These are phyloP conservation scores for Paramarasmius palmivorus DNA, from an alignment of 1,284 basidiomycete species.

Conservation along the genomic window DNA sequence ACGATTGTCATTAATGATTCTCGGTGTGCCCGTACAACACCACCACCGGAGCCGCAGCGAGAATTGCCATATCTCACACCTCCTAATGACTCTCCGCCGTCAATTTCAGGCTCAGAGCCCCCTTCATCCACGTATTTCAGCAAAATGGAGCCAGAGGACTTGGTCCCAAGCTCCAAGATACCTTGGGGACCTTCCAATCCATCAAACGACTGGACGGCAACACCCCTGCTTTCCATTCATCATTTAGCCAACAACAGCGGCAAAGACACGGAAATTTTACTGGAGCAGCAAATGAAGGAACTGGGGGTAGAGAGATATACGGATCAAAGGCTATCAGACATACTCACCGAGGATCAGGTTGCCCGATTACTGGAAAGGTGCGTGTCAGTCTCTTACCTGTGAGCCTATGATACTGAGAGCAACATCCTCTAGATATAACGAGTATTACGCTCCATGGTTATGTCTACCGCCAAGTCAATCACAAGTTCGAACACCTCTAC, in stretches of 20 bases:
- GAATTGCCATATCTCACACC: background rate
- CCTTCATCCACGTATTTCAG: background rate
- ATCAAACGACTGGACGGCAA: constrained; percentile 20
- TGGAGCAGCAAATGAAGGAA: too few species aligned
- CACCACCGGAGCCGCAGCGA: too few species aligned
- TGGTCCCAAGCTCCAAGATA: constrained; percentile 1
- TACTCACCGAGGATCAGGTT: constrained; percentile 14
- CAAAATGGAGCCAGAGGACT: constrained; percentile 8
- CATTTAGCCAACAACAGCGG: constrained; percentile 14
- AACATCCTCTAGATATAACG: constrained; percentile 15
- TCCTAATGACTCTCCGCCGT: background rate
- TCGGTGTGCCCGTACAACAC: background rate
- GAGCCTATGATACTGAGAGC: background rate
- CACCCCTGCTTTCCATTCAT: constrained; percentile 22
- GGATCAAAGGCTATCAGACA: background rate
- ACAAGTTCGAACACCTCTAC: constrained; percentile 9
- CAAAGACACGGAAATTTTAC: too few species aligned
- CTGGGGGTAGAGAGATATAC: too few species aligned
- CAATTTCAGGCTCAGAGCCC: too few species aligned
- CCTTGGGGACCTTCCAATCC: constrained; percentile 5
- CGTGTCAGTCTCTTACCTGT: constrained; percentile 2
- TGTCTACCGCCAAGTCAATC: constrained; percentile 16
- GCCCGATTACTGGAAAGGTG: constrained; percentile 19
- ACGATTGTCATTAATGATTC: background rate
- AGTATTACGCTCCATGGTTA: constrained; percentile 21